Conservation (phyloP, 1,284 basidiomycete species). For the Moesziomyces parantarcticus region DNA sequence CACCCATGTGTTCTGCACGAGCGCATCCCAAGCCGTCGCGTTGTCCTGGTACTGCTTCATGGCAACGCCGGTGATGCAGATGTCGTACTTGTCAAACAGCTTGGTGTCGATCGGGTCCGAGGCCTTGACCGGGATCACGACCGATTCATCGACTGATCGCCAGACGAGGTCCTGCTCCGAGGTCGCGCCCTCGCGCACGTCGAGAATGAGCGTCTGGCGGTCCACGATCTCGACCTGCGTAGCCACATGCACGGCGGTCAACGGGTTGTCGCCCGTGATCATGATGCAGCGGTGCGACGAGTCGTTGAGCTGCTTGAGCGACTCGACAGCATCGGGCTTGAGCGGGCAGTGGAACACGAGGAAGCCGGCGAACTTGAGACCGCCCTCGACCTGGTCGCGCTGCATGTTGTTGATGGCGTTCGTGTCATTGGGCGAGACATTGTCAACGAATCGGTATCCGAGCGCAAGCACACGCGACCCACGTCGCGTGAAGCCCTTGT, state of each 20-base stretch:
- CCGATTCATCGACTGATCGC: slow-evolving; percentile 59
- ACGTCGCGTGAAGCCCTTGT: slow-evolving; percentile 65
- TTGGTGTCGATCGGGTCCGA: slow-evolving; percentile 55
- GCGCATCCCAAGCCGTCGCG: slow-evolving; percentile 55
- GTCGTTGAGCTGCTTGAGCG: slow-evolving; percentile 64
- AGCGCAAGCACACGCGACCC: slow-evolving; percentile 66
- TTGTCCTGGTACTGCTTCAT: slow-evolving; percentile 60
- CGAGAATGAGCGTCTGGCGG: slow-evolving; percentile 64
- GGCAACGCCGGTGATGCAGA: slow-evolving; percentile 66
- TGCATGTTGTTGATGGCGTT: slow-evolving; percentile 51
- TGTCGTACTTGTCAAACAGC: slow-evolving; percentile 66
- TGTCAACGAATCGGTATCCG: slow-evolving; percentile 63
- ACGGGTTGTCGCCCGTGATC: slow-evolving; percentile 68
- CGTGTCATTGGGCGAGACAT: slow-evolving; percentile 25
- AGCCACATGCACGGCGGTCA: slow-evolving; percentile 66
- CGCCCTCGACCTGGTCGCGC: slow-evolving; percentile 61
- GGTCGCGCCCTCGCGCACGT: slow-evolving; percentile 55
- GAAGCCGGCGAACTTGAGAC: slow-evolving; percentile 65
- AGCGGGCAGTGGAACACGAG: slow-evolving; percentile 67
- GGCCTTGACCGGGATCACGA: slow-evolving; percentile 56
- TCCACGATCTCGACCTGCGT: slow-evolving; percentile 66
- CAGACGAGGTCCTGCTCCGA: slow-evolving; percentile 60
- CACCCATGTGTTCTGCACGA: slow-evolving; percentile 66
- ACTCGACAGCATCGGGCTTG: slow-evolving; percentile 63
- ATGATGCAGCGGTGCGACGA: slow-evolving; percentile 67